A percentile compares a stretch with the other conserved stretches of the same genome.
Evolutionary conservation across 73 alveolate genomes (phyloP).

Genomic region (Paramecium primaurelia): DNA sequence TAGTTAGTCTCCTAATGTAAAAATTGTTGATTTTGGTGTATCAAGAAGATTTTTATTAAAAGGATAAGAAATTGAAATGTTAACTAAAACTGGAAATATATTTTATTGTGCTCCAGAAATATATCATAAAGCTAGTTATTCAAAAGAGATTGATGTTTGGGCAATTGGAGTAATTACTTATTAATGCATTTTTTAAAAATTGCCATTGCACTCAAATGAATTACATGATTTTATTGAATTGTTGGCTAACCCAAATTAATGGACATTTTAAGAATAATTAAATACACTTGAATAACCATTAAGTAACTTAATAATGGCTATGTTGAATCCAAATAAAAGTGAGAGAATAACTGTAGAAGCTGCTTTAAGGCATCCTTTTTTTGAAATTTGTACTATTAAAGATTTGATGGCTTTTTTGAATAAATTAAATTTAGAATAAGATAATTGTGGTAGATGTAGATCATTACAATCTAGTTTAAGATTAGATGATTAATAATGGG

Average conservation of each 20-base stretch:
- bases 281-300: neutral
- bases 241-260: neutral
- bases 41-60: slow-evolving; percentile 19
- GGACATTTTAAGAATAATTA: neutral
- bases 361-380: slow-evolving; percentile 88
- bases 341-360: slow-evolving; percentile 82
- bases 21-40: slow-evolving; percentile 35
- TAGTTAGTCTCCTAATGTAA: neutral
- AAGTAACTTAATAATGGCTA: neutral
- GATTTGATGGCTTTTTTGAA: neutral
- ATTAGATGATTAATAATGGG: neutral
- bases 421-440: neutral
- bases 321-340: slow-evolving; percentile 71
- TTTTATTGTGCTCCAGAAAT: slow-evolving; percentile 49
- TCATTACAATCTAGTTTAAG: neutral
- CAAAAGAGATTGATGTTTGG: slow-evolving; percentile 39
- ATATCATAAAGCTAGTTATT: neutral
- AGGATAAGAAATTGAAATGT: slow-evolving; percentile 6
- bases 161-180: slow-evolving; percentile 4
- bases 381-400: slow-evolving; percentile 29
- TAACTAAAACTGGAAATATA: slow-evolving; percentile 10
- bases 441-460: slow-evolving; percentile 6
- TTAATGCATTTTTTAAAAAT: neutral
- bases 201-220: neutral
- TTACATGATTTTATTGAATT: neutral